Evolutionary conservation across 2,329 filamentous ascomycete species (phyloP), one percentile per base, ranked within the genome.

Genomic region (Nemania bipapillata): DNA sequence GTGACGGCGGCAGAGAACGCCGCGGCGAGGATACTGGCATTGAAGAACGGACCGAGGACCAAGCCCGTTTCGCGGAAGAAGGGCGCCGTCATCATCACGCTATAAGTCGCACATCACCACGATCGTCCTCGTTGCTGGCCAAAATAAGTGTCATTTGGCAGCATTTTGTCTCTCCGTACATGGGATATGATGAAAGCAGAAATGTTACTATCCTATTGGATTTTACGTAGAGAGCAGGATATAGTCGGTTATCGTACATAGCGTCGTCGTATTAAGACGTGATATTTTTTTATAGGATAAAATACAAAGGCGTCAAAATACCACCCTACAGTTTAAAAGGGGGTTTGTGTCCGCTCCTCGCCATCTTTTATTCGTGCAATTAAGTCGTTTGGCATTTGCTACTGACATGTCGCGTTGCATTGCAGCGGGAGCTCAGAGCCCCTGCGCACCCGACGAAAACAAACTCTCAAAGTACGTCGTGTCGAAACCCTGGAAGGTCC

Each of bases 1-100:
- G 79, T 83, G 49, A 77, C 79, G 1, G 80, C 79, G 11, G 75
- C 81, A 22, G 81, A 83, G 75, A 77, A 79, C 24, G 81, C 81
- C 3, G 77, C 78, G 30, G 72, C 74, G 53, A 75, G 75, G 52
- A 76, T 80, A 61, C 72, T 71, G 72, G 77, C 55, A 28, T 72
- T 85, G 15, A 54, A 64, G 20, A 70, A 71, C 4, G 65, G 56
- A n/a, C 62, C 65, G 11, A 66, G 70, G 17, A 12, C 68, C 11
- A 73, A 73, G 54, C 42, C 59, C n/a, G 66, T 72, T 3, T 54
- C 57, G 4, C 49, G 68, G n/a, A 71, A 59, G 52, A 70, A 71
- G 12, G 75, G 75, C 17, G 75, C 65, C 24, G 72, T 70, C 12
- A 74, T 76, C 56, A 57, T 77, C 30, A 64, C 65, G 12, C 69